Conservation (phyloP, 2,329 filamentous ascomycete genomes). For the Alternaria panax region DNA sequence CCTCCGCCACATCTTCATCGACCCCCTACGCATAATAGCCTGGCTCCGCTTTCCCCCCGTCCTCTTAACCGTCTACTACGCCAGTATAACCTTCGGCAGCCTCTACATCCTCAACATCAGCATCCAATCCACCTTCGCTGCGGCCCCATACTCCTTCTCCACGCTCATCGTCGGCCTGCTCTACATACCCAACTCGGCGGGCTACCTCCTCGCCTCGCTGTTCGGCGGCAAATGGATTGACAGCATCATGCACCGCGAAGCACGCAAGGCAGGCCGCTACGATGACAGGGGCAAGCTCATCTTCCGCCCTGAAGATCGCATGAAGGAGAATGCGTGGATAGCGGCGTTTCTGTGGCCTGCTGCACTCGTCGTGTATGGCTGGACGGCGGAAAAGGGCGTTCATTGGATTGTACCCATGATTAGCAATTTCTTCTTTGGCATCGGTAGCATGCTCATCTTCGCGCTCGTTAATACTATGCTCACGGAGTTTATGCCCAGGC, state of each 20-base stretch:
- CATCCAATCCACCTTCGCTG: slow-evolving; percentile 47
- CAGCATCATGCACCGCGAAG: slow-evolving; percentile 51
- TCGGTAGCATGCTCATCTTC: slow-evolving; percentile 52
- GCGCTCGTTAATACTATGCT: slow-evolving; percentile 50
- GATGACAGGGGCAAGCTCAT: slow-evolving; percentile 47
- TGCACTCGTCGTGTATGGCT: slow-evolving; percentile 50
- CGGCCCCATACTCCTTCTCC: slow-evolving; percentile 45
- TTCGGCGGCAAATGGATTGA: slow-evolving; percentile 53
- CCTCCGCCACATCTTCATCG: slow-evolving; percentile 49
- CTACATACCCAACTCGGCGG: slow-evolving; percentile 49
- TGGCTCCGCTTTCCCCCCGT: slow-evolving; percentile 51
- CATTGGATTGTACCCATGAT: slow-evolving; percentile 48
- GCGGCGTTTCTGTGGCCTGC: slow-evolving; percentile 46
- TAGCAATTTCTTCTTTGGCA: slow-evolving; percentile 52
- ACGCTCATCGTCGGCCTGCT: slow-evolving; percentile 49
- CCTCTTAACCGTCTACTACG: slow-evolving; percentile 50
- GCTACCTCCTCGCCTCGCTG: slow-evolving; percentile 46
- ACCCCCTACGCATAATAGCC: slow-evolving; percentile 49
- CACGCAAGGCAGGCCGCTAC: slow-evolving; percentile 46
- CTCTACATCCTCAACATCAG: slow-evolving; percentile 53
- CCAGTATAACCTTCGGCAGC: slow-evolving; percentile 49
- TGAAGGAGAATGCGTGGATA: slow-evolving; percentile 52
- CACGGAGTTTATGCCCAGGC: slow-evolving; percentile 51
- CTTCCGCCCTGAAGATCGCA: slow-evolving; percentile 50
- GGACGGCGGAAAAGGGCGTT: slow-evolving; percentile 43